Conservation (phyloP, 148 eudicot species). For the Polygonum aviculare region DNA sequence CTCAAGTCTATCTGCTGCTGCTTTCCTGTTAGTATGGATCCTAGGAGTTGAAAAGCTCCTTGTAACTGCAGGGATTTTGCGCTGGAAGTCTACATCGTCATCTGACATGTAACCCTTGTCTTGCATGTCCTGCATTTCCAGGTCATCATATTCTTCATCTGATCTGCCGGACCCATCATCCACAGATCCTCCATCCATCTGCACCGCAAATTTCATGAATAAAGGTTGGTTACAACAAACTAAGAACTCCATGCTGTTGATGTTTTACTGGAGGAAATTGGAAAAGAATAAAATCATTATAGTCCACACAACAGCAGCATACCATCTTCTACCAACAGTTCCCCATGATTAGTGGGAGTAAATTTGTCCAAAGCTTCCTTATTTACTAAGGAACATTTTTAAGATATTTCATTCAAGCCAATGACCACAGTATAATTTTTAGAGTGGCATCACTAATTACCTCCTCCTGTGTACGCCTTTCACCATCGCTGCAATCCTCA, state of each 20-base stretch:
- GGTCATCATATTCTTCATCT: constrained; percentile 86
- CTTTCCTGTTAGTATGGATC: constrained; percentile 16
- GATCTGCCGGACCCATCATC: constrained; percentile 87
- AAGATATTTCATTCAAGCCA: neutral
- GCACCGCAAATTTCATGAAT: neutral
- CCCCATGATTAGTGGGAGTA: neutral
- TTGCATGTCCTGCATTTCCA: constrained; percentile 67
- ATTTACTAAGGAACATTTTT: neutral
- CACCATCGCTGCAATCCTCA: constrained; percentile 63
- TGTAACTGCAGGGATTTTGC: constrained; percentile 7
- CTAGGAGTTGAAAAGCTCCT: constrained; percentile 18
- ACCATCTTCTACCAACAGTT: neutral
- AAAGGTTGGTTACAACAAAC: neutral
- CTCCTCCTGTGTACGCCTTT: constrained; percentile 59
- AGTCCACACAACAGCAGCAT: neutral
- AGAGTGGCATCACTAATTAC: constrained; percentile 24
- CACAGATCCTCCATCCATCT: constrained; percentile 86
- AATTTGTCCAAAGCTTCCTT: neutral
- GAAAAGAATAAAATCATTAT: neutral
- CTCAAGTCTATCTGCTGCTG: constrained; percentile 32
- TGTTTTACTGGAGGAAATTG: no score
- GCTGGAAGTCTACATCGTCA: constrained; percentile 30
- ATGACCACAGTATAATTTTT: neutral
- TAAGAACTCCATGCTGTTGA: neutral
- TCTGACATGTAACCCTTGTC: constrained; percentile 48